These are phyloP conservation scores for Magnusiomyces suaveolens DNA, from an alignment of 1,139 yeast species.

Conservation along the genomic window DNA sequence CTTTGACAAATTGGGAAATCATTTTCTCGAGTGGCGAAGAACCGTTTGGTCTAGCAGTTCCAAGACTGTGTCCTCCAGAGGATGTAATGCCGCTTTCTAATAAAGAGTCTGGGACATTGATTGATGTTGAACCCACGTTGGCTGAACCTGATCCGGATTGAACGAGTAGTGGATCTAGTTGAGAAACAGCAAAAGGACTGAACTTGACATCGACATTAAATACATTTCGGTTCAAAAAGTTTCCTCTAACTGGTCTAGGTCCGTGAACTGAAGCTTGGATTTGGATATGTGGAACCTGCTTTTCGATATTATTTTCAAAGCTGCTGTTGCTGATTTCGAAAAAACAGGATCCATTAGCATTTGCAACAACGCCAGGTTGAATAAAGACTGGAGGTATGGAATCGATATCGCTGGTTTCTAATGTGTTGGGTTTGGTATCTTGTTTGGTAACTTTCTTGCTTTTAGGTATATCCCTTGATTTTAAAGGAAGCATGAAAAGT, in stretches of 20 bases:
- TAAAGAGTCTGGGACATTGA: constrained; percentile 5
- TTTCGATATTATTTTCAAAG: background rate
- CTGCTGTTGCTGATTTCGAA: constrained; percentile 46
- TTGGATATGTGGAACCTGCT: constrained; percentile 32
- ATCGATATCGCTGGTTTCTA: background rate
- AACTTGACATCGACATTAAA: constrained; percentile 59
- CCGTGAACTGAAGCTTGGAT: constrained; percentile 74
- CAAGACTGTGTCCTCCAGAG: constrained; percentile 3
- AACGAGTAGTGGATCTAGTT: constrained; percentile 10
- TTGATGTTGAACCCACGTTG: constrained; percentile 21
- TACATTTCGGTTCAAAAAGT: constrained; percentile 60
- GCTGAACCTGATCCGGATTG: constrained; percentile 23
- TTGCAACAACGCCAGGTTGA: constrained; percentile 54
- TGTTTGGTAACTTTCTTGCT: background rate
- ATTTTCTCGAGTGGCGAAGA: constrained; percentile 41
- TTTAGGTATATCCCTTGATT: background rate
- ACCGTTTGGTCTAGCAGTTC: constrained; percentile 17
- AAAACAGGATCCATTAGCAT: constrained; percentile 78
- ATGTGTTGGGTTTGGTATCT: background rate
- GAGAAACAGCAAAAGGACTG: constrained; percentile 38
- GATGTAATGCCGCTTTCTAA: constrained; percentile 21
- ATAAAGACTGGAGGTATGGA: constrained; percentile 28
- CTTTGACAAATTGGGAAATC: constrained; percentile 46
- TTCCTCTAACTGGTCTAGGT: constrained; percentile 76
- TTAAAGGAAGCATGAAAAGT: constrained; percentile 12